phyloP scores from a whole-genome alignment of 2,329 filamentous ascomycete species.

The Amauroascus verrucosus region DNA sequence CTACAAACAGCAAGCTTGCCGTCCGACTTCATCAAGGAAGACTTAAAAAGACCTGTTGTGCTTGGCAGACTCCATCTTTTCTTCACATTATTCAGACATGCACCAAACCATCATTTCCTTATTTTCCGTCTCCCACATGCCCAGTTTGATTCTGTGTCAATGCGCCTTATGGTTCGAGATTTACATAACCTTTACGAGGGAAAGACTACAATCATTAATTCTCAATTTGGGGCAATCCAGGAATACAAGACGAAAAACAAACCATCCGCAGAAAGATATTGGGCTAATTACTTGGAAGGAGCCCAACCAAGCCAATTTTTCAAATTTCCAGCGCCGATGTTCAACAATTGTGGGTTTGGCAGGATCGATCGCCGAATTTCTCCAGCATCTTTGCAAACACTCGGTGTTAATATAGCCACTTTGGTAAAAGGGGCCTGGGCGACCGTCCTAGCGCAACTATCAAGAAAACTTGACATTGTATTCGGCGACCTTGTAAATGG shows the following conservation, averaged over 20 bases:
- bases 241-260: neutral
- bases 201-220: slow-evolving; percentile 24
- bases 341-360: neutral
- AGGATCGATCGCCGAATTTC: neutral
- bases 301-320: slow-evolving; percentile 34
- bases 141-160: slow-evolving; percentile 53
- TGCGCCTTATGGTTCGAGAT: slow-evolving; percentile 46
- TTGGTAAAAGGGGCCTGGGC: slow-evolving; percentile 52
- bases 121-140: slow-evolving; percentile 53
- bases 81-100: neutral
- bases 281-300: slow-evolving; percentile 44
- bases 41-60: neutral
- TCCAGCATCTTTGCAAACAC: slow-evolving; percentile 21
- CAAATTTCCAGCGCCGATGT: neutral
- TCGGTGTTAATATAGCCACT: slow-evolving; percentile 47
- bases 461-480: slow-evolving; percentile 41
- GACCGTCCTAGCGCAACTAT: slow-evolving; percentile 43
- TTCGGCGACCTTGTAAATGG: slow-evolving; percentile 54
- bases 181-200: slow-evolving; percentile 40
- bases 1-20: neutral
- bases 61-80: neutral
- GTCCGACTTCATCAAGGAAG: neutral
- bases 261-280: slow-evolving; percentile 41
- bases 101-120: slow-evolving; percentile 29
- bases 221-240: slow-evolving; percentile 16